phyloP scores from a whole-genome alignment of 257 asterid genomes.

The Ilex asprella region DNA sequence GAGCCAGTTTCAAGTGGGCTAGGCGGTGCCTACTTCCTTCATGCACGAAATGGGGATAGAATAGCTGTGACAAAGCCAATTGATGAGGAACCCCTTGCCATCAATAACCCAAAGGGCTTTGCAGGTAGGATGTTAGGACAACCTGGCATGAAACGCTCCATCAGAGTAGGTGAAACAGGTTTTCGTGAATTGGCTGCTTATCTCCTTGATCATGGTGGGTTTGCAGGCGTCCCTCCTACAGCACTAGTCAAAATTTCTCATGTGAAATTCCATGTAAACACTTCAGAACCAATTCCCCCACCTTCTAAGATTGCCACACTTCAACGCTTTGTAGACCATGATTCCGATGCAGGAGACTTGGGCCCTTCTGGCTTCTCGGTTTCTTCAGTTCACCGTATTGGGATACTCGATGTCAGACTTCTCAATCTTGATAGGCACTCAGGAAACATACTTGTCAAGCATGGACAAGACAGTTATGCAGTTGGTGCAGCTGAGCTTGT shows the following conservation, averaged over 20 bases:
- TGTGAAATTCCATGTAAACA: conserved; percentile 49
- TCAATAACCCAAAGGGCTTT: conserved; percentile 86
- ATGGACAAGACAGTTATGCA: conserved; percentile 37
- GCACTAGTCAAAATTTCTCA: conserved; percentile 72
- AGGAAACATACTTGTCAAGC: conserved; percentile 80
- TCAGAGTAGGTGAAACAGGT: conserved; percentile 87
- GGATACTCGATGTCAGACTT: conserved; percentile 73
- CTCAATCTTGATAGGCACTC: conserved; percentile 96
- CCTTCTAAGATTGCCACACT: conserved; percentile 65
- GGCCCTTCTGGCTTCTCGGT: conserved; percentile 92
- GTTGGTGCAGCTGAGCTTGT: conserved; percentile 65
- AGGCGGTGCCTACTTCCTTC: conserved; percentile 85
- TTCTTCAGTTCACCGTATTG: conserved; percentile 68
- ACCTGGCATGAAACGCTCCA: conserved; percentile 87
- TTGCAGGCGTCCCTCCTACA: conserved; percentile 89
- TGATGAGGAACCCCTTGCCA: conserved; percentile 93
- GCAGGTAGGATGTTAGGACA: conserved; percentile 86
- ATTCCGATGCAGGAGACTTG: conserved; percentile 84
- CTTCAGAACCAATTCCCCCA: conserved; percentile 29
- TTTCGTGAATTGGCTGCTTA: conserved; percentile 89
- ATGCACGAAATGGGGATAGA: conserved; percentile 44
- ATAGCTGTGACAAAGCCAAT: conserved; percentile 89
- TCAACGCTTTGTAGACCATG: conserved; percentile 68
- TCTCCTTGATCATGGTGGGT: conserved; percentile 73
- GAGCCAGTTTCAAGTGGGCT: conserved; percentile 85